These are phyloP conservation scores for Parastagonospora nodorum DNA, from an alignment of 2,329 filamentous ascomycete genomes.

Conservation along the genomic window DNA sequence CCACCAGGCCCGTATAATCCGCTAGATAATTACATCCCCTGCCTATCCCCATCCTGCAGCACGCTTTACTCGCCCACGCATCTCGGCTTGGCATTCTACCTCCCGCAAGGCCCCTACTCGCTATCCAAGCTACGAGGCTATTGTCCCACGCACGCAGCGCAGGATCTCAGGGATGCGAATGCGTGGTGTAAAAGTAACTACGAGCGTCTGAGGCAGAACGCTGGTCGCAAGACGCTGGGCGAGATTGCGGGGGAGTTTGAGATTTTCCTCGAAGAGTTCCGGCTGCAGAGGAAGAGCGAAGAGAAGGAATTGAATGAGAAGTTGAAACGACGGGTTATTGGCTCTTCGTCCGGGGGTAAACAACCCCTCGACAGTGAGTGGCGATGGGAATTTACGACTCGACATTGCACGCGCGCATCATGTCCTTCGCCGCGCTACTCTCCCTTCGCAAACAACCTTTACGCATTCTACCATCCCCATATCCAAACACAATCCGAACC, in stretches of 20 bases:
- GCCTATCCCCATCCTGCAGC: slow-evolving; percentile 27
- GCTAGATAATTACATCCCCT: slow-evolving; percentile 39
- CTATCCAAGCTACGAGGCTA: slow-evolving; percentile 32
- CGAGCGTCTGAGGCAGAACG: slow-evolving; percentile 38
- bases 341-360: slow-evolving; percentile 2
- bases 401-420: slow-evolving; percentile 29
- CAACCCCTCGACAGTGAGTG: slow-evolving; percentile 9
- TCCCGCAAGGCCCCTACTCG: slow-evolving; percentile 32
- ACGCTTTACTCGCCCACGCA: slow-evolving; percentile 30
- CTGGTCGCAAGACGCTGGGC: slow-evolving; percentile 38
- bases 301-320: slow-evolving; percentile 12
- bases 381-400: slow-evolving; percentile 34
- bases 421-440: slow-evolving; percentile 29
- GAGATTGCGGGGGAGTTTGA: slow-evolving; percentile 36
- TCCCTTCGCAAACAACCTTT: slow-evolving; percentile 28
- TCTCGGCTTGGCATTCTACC: slow-evolving; percentile 35
- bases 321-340: slow-evolving; percentile 21
- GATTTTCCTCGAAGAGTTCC: slow-evolving; percentile 19
- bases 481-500: not conserved
- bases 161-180: slow-evolving; percentile 34
- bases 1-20: slow-evolving; percentile 33
- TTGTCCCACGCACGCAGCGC: slow-evolving; percentile 32
- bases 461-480: slow-evolving; percentile 28
- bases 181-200: slow-evolving; percentile 29
- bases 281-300: slow-evolving; percentile 15